Conservation (phyloP, 768 basidiomycete species). For the Daedaleopsis nitida region DNA sequence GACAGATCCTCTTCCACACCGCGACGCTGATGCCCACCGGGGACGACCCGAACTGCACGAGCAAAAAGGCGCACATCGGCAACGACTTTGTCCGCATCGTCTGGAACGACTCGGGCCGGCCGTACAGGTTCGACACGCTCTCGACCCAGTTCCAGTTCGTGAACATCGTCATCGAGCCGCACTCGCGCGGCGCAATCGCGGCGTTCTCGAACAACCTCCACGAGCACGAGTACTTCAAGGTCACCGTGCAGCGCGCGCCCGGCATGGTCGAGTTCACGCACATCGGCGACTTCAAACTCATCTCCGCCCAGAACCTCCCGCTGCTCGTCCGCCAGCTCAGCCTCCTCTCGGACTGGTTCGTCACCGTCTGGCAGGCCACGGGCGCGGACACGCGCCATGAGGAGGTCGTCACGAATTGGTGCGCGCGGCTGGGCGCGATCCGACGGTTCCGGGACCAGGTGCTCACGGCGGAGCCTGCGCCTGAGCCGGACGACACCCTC, state of each 20-base stretch:
- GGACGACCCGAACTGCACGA: slow-evolving; percentile 68
- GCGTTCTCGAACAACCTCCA: slow-evolving; percentile 83
- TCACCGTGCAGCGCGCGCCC: slow-evolving; percentile 82
- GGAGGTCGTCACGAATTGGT: slow-evolving; percentile 91
- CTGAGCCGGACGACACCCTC: slow-evolving; percentile 29
- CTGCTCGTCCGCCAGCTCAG: slow-evolving; percentile 88
- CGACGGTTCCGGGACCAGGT: slow-evolving; percentile 54
- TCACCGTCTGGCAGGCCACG: slow-evolving; percentile 78
- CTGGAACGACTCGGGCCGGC: slow-evolving; percentile 94
- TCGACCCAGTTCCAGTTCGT: slow-evolving; percentile 94
- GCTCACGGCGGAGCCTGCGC: slow-evolving; percentile 17
- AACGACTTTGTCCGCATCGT: slow-evolving; percentile 96
- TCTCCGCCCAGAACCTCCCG: slow-evolving; percentile 86
- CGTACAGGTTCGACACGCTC: slow-evolving; percentile 91
- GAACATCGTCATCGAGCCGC: slow-evolving; percentile 96
- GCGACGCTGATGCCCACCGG: slow-evolving; percentile 96
- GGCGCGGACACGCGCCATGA: slow-evolving; percentile 66
- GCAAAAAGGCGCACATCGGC: slow-evolving; percentile 95
- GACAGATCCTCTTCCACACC: slow-evolving; percentile 92
- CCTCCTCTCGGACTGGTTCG: slow-evolving; percentile 87
- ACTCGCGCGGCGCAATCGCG: slow-evolving; percentile 80
- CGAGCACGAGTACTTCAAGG: slow-evolving; percentile 95
- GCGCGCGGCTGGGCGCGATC: slow-evolving; percentile 76
- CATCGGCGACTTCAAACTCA: slow-evolving; percentile 90
- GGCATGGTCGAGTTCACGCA: slow-evolving; percentile 96